phyloP scores from a whole-genome alignment of 371 early-diverging fungal species.

The Phascolomyces articulosus region DNA sequence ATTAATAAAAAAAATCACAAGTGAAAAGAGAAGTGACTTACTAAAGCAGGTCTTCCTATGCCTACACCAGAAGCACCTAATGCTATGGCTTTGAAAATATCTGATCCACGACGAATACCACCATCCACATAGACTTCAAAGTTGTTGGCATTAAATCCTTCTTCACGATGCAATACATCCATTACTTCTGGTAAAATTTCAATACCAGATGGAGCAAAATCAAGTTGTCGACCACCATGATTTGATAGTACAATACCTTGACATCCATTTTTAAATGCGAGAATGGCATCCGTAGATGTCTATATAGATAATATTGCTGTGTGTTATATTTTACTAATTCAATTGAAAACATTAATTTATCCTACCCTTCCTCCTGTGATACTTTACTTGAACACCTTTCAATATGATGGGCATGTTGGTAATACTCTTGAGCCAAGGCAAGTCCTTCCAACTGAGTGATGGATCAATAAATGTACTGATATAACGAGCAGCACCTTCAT shows the following conservation, averaged over 20 bases:
- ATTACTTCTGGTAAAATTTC: slow-evolving; percentile 88
- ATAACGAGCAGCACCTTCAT: slow-evolving; percentile 75
- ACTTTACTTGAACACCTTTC: slow-evolving; percentile 80
- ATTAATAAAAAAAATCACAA: neutral
- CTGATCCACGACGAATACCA: slow-evolving; percentile 88
- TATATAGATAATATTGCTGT: no score
- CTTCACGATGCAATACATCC: slow-evolving; percentile 59
- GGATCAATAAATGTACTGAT: slow-evolving; percentile 82
- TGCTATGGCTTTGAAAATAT: slow-evolving; percentile 93
- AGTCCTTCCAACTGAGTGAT: slow-evolving; percentile 83
- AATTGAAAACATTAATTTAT: no score
- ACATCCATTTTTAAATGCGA: slow-evolving; percentile 79
- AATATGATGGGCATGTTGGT: slow-evolving; percentile 87
- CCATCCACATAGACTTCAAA: slow-evolving; percentile 93
- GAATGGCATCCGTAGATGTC: slow-evolving; percentile 87
- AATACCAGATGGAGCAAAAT: slow-evolving; percentile 72
- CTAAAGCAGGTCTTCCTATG: slow-evolving; percentile 86
- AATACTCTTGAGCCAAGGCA: slow-evolving; percentile 83
- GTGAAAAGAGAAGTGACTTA: slow-evolving; percentile 25
- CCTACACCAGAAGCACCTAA: slow-evolving; percentile 95
- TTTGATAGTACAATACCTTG: slow-evolving; percentile 91
- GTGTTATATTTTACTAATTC: no score
- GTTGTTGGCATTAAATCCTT: slow-evolving; percentile 44
- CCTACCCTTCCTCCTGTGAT: no score
- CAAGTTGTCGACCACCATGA: slow-evolving; percentile 96